phyloP scores from a whole-genome alignment of 1,139 yeast genomes.

The Hemisphaericaspora xylanilytica region DNA sequence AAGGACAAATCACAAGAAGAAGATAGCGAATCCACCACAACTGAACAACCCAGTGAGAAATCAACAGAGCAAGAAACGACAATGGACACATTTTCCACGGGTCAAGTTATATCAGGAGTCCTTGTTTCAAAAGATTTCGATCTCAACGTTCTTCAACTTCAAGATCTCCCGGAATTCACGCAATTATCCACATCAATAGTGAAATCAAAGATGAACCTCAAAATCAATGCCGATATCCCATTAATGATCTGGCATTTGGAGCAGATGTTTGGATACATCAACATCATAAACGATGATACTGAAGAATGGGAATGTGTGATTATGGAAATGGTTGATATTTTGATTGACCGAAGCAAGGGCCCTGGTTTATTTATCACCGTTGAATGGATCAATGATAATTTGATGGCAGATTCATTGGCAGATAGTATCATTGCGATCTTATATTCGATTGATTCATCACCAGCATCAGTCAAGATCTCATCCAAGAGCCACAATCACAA shows the following conservation, averaged over 20 bases:
- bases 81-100: conserved; percentile 22
- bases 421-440: conserved; percentile 90
- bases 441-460: conserved; percentile 89
- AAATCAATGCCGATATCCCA: conserved; percentile 77
- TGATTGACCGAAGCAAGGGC: conserved; percentile 44
- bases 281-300: conserved; percentile 60
- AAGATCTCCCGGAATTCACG: conserved; percentile 85
- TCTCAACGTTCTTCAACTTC: conserved; percentile 73
- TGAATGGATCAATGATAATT: conserved; percentile 87
- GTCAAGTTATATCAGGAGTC: conserved; percentile 73
- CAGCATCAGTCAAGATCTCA: conserved; percentile 87
- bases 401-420: conserved; percentile 87
- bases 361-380: conserved; percentile 54
- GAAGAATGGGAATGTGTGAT: conserved; percentile 52
- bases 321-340: conserved; percentile 44
- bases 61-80: too few species aligned
- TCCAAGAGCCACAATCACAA: conserved; percentile 55
- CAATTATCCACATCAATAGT: conserved; percentile 84
- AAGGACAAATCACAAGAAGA: conserved; percentile 10
- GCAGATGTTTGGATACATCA: conserved; percentile 91
- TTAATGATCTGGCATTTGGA: conserved; percentile 84
- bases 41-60: neutral
- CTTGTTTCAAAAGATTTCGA: conserved; percentile 90
- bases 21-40: conserved; percentile 3
- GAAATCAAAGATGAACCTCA: conserved; percentile 74